A percentile compares a stretch with the other conserved stretches of the same genome.
Conservation (phyloP, 208 protist species). For the Entamoeba moshkovskii region DNA sequence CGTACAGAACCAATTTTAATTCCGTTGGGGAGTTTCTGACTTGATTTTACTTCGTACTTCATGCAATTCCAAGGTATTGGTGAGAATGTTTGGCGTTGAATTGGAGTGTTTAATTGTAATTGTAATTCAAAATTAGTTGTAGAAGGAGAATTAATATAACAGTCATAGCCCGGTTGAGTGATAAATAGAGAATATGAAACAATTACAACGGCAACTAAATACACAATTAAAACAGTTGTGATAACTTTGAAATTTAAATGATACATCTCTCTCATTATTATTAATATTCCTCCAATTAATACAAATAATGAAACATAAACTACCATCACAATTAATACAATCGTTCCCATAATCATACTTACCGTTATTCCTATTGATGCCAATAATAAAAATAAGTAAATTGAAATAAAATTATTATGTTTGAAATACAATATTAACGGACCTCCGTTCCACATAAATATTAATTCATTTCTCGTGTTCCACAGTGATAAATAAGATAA, state of each 20-base stretch:
- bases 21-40: neutral
- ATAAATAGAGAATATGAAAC: neutral
- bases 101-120: neutral
- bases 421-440: neutral
- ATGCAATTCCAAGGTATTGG: neutral
- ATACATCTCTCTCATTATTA: neutral
- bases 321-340: neutral
- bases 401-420: neutral
- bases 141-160: neutral
- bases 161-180: neutral
- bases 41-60: neutral
- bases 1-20: neutral
- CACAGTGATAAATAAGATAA: neutral
- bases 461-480: neutral
- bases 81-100: neutral
- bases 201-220: neutral
- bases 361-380: neutral
- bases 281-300: neutral
- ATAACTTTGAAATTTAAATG: neutral
- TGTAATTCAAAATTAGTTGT: neutral
- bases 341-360: neutral
- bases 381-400: neutral
- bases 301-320: conserved; percentile 2
- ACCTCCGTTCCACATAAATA: neutral
- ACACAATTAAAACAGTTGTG: neutral